A percentile compares a stretch with the other conserved stretches of the same genome.
Conservation (phyloP, 1,139 yeast genomes). For the Hyphopichia burtonii region DNA sequence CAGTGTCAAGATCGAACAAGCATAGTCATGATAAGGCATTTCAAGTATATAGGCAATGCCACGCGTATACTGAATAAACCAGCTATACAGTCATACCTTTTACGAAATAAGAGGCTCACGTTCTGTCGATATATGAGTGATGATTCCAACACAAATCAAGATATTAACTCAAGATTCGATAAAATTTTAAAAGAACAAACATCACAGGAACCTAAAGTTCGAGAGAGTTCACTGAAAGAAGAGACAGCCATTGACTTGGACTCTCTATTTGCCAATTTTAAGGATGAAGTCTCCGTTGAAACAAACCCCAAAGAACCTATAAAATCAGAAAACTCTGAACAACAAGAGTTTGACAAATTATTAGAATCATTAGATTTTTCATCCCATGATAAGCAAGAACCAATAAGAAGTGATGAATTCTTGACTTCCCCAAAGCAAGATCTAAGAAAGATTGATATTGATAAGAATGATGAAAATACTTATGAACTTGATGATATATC, state of each 20-base stretch:
- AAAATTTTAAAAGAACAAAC: background rate
- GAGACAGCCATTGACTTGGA: background rate
- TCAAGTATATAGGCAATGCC: background rate
- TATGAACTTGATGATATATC: conserved; percentile 13
- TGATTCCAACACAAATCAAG: background rate
- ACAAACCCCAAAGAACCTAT: background rate
- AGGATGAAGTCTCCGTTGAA: background rate
- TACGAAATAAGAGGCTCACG: too few relatives aligned
- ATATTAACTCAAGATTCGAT: background rate
- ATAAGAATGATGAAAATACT: conserved; percentile 15
- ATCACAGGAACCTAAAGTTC: too few relatives aligned
- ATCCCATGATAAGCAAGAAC: background rate
- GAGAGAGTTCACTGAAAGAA: background rate
- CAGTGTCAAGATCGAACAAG: too few relatives aligned
- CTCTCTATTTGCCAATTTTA: background rate
- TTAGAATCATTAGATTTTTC: conserved; percentile 9
- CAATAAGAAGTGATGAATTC: background rate
- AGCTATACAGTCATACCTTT: background rate
- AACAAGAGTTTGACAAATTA: conserved; percentile 5
- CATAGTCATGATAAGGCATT: background rate
- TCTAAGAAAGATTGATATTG: conserved; percentile 11
- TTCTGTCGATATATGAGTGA: background rate
- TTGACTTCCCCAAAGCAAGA: conserved; percentile 5
- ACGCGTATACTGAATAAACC: background rate
- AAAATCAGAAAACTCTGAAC: background rate